Conservation (phyloP, 768 basidiomycete genomes). For the Fomitopsis pulvina region DNA sequence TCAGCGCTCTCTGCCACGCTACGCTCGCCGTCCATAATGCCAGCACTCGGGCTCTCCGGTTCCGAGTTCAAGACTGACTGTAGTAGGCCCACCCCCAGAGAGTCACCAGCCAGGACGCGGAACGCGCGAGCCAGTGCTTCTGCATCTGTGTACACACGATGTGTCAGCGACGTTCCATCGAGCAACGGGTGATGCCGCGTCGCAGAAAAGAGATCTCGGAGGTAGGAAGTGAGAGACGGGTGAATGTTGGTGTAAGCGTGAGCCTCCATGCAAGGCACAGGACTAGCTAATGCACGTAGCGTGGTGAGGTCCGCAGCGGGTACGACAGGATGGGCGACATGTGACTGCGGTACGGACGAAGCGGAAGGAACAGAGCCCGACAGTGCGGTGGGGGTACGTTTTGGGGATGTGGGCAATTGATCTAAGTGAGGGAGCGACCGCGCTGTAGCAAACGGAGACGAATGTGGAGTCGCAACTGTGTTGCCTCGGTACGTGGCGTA, state of each 20-base stretch:
- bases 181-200: conserved; percentile 64
- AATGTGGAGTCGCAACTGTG: conserved; percentile 23
- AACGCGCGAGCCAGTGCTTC: conserved; percentile 61
- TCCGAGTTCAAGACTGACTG: conserved; percentile 12
- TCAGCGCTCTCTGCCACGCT: background rate
- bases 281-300: conserved; percentile 22
- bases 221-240: conserved; percentile 50
- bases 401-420: conserved; percentile 15
- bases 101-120: conserved; percentile 57
- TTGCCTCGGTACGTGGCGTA: conserved; percentile 30
- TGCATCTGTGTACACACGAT: conserved; percentile 53
- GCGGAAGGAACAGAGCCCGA: background rate
- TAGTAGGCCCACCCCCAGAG: conserved; percentile 55
- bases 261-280: conserved; percentile 10
- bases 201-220: conserved; percentile 69
- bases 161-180: conserved; percentile 63
- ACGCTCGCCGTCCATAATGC: no score
- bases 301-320: conserved; percentile 21
- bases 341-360: conserved; percentile 14
- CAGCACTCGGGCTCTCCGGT: background rate
- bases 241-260: conserved; percentile 38
- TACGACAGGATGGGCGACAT: conserved; percentile 20
- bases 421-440: conserved; percentile 12
- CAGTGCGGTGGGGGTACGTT: background rate
- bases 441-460: conserved; percentile 9